Conservation (phyloP, 371 early-diverging fungal genomes). For the Mortierella sp. region DNA sequence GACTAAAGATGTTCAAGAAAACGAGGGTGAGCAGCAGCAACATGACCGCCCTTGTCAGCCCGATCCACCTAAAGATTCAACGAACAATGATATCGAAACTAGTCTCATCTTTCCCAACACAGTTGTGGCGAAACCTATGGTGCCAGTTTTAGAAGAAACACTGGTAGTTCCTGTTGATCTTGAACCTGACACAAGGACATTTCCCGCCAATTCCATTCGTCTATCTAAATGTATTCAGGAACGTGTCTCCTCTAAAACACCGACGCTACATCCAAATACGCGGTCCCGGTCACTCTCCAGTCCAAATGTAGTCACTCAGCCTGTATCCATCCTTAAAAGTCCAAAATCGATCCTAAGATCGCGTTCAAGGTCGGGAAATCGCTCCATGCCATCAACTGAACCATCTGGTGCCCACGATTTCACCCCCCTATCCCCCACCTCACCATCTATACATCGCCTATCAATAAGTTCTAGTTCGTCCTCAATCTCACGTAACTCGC, state of each 20-base stretch:
- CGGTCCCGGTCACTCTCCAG: slow-evolving; percentile 22
- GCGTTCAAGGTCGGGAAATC: slow-evolving; percentile 26
- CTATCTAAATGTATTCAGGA: neutral
- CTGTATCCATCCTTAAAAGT: slow-evolving; percentile 36
- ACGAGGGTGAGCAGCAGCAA: neutral
- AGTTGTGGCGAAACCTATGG: neutral
- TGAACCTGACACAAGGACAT: neutral
- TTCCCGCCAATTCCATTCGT: neutral
- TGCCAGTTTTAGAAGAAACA: neutral
- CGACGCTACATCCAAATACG: neutral
- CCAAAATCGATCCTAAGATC: slow-evolving; percentile 41
- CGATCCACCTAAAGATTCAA: neutral
- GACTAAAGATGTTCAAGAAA: neutral
- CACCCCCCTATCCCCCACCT: slow-evolving; percentile 20
- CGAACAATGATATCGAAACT: neutral
- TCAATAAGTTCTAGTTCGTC: slow-evolving; percentile 26
- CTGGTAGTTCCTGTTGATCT: neutral
- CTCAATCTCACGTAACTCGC: slow-evolving; percentile 9
- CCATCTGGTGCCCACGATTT: slow-evolving; percentile 1
- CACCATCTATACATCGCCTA: slow-evolving; percentile 1
- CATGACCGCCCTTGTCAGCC: too few species aligned
- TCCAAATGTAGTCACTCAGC: slow-evolving; percentile 8
- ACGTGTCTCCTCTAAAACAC: neutral
- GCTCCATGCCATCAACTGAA: neutral
- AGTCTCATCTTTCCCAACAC: neutral